Evolutionary conservation across 2,329 filamentous ascomycete species (phyloP).

Genomic region (Xylaria sp.): DNA sequence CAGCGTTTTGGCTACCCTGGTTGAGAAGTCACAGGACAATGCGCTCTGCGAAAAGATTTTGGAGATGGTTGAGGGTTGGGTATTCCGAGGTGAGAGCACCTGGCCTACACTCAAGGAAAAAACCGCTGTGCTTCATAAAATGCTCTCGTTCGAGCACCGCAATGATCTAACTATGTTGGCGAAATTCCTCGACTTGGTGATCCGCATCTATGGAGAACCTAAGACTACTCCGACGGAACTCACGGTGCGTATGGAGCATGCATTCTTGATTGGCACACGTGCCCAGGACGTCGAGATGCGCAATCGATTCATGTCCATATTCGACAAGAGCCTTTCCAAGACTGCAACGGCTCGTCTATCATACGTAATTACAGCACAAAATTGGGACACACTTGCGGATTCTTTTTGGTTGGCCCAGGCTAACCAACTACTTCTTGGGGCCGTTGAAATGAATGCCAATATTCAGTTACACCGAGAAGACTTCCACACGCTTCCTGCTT

Average conservation of each 20-base stretch:
- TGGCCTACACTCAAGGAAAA: conserved; percentile 99
- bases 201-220: conserved; percentile 96
- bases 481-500: conserved; percentile 77
- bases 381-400: conserved; percentile 94
- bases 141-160: conserved; percentile 92
- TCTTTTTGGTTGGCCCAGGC: conserved; percentile 98
- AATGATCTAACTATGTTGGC: conserved; percentile 83
- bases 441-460: conserved; percentile 81
- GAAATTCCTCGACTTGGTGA: conserved; percentile 94
- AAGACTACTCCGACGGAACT: conserved; percentile 95
- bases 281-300: conserved; percentile 96
- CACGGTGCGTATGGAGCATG: conserved; percentile 96
- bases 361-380: conserved; percentile 89
- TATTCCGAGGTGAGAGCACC: conserved; percentile 92
- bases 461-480: conserved; percentile 83
- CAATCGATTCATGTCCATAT: conserved; percentile 94
- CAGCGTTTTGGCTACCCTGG: conserved; percentile 90
- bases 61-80: conserved; percentile 92
- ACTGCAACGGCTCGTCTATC: conserved; percentile 86
- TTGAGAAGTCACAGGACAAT: conserved; percentile 91
- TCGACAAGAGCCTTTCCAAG: conserved; percentile 92
- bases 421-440: conserved; percentile 88
- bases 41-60: conserved; percentile 90
- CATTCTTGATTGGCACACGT: conserved; percentile 92
- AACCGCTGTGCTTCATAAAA: conserved; percentile 98